phyloP scores from a whole-genome alignment of 1,284 basidiomycete genomes.

The Hemileia vastatrix region DNA sequence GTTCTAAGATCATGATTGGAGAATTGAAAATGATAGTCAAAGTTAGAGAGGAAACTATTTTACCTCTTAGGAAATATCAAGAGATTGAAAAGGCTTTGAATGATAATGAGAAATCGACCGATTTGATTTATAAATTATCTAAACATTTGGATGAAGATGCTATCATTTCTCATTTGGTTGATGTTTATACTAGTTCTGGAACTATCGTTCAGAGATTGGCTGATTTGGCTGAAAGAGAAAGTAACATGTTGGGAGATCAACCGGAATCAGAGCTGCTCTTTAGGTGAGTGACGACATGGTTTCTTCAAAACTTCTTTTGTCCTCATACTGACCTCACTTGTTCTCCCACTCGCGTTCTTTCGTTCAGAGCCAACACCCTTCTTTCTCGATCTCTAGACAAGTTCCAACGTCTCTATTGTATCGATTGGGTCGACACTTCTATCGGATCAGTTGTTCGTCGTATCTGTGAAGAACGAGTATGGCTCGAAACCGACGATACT shows the following conservation, averaged over 20 bases:
- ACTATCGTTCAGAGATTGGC: slow-evolving; percentile 31
- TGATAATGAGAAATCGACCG: slow-evolving; percentile 14
- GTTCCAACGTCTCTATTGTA: slow-evolving; percentile 31
- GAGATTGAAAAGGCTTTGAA: slow-evolving; percentile 28
- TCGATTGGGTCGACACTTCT: slow-evolving; percentile 33
- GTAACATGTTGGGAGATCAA: slow-evolving; percentile 26
- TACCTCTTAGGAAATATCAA: slow-evolving; percentile 31
- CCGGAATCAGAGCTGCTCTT: slow-evolving; percentile 34
- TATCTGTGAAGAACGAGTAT: slow-evolving; percentile 29
- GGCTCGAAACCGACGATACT: slow-evolving; percentile 18
- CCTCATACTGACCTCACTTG: background rate
- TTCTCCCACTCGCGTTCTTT: background rate
- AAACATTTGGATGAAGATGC: slow-evolving; percentile 30
- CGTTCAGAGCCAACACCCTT: slow-evolving; percentile 29
- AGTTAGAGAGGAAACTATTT: slow-evolving; percentile 30
- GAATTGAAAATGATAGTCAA: slow-evolving; percentile 31
- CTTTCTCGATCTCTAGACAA: slow-evolving; percentile 35
- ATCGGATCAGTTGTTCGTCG: slow-evolving; percentile 31
- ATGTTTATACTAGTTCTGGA: slow-evolving; percentile 32
- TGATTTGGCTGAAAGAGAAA: slow-evolving; percentile 30
- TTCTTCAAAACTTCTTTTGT: background rate
- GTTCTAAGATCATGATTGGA: too few species aligned
- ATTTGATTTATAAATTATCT: slow-evolving; percentile 27
- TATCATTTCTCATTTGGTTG: slow-evolving; percentile 30
- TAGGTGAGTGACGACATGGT: slow-evolving; percentile 14